Evolutionary conservation across 2,329 filamentous ascomycete species (phyloP), one percentile per base, ranked within the genome.

Genomic region (Lasiodiplodia sp.): DNA sequence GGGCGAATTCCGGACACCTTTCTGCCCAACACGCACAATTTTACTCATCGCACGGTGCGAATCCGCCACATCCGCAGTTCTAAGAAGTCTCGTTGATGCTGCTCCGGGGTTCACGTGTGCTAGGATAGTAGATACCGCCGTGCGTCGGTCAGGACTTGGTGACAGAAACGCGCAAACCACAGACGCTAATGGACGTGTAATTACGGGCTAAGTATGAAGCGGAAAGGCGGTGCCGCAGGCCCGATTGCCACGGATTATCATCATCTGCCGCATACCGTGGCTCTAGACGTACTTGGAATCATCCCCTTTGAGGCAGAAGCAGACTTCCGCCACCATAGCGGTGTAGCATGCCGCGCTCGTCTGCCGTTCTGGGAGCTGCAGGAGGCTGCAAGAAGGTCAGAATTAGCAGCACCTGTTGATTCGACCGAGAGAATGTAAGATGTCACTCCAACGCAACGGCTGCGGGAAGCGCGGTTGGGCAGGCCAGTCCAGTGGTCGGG

Each of bases 371-470:
- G 16, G 25, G 11, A 12, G 16, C 31, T 51, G 44, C 44, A 14
- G 2, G 40, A 8, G 21, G 18, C 31, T 21, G 58, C 28, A 18
- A 12, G 4, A 31, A 49, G 28, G 40, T 44, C 10, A 51, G 18
- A 18, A 21, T 23, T 10, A 44, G 44, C 28, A 63, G 40, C 44
- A 63, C 25, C 14, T 21, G 47, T 31, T 52, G 37, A 23, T 63
- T 34, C 2, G n/a, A 31, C 28, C 21, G 47, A 47, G n/a, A 28
- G 37, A 31, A n/a, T 52, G 60, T 14, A 28, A 51, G 44, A n/a
- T 52, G 60, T 12, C 28, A 38, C 60, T 53, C 16, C 25, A 53
- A 52, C 37, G 60, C 47, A 64, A 38, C 47, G 6, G 44, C 44
- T 21, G 40, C 34, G 58, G 40, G 60, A 52, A 31, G 28, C 10